Base-by-base conservation (phyloP, 116 monocot genomes). In the Iris pallida region DNA sequence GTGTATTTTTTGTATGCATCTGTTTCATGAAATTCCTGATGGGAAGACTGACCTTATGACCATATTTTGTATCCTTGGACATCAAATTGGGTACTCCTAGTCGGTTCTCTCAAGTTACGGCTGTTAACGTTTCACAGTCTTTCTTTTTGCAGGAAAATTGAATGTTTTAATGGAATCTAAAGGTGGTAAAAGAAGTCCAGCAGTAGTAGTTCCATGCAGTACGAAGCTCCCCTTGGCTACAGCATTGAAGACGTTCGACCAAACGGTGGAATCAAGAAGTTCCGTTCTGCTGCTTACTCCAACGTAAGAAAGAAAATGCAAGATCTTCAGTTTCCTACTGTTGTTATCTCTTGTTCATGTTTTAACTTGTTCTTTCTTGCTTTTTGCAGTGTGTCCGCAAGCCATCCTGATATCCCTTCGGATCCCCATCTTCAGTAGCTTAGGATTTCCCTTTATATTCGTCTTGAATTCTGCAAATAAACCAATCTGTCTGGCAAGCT, bases 231-330 rank as follows among this genome's bases (percentile, higher is more conserved):
- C 20, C 59, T 70, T 4, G 70, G 70, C 40, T 71, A 71, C 71
- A 60, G 71, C 60, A 71, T 71, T 61, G 71, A 71, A 61, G 71
- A 71, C 49, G 41, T 71, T 71, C 49, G 71, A 14, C 71, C 71
- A 15, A 44, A 60, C 71, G 71, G 71, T 13, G 71, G 61, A 48
- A 68, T 75, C 68, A 69, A 75, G 75, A 75, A 68, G 18, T 75
- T 75, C 75, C 42, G 68, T 12, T 75, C 75, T 75, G 75, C 75
- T 69, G 75, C 75, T 30, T 75, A 75, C 68, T 75, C 75, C 69
- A 75, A 75, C 68, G 68, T 68, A 46, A 47, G 16, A 42, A 59
- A 59, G 12, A 7, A 17, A 12, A 42, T 68, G 16, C 5, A 14
- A 56, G 8, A 7, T 59, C 6, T 20, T 20, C 2, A 17, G 4